Base-by-base conservation (phyloP, 805 yeast genomes). In the Cyberlindnera lachancei region DNA sequence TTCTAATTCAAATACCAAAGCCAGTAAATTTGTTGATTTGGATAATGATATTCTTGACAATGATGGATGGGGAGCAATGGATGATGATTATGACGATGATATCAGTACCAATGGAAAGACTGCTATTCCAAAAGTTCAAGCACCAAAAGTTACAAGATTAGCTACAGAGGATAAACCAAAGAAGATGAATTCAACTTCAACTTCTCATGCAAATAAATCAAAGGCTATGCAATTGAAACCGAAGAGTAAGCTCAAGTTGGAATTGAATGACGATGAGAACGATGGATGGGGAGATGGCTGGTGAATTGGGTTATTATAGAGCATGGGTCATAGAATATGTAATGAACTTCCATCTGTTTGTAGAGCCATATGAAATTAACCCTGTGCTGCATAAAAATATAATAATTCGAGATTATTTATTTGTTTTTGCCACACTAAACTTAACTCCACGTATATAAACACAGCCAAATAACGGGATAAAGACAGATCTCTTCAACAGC, bases 281-380 rank as follows among this genome's bases (percentile, higher is more conserved):
- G 66, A 57, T 28, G 67, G 64, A 0, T 66, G 71, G 71, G 71
- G 66, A 14, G 66, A 62, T 36, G 67, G 65, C 0, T 64, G 70
- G 69, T 63, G n/a, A n/a, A n/a, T n/a, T n/a, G n/a, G n/a, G n/a
- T n/a, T n/a, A n/a, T n/a, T n/a, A n/a, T n/a, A n/a, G n/a, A n/a
- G n/a, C n/a, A n/a, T n/a, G n/a, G n/a, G n/a, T n/a, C n/a, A n/a
- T n/a, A n/a, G n/a, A n/a, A n/a, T n/a, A n/a, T n/a, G n/a, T n/a
- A n/a, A n/a, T n/a, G n/a, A n/a, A n/a, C n/a, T n/a, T n/a, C n/a
- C n/a, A n/a, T n/a, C n/a, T n/a, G n/a, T n/a, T n/a, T n/a, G n/a
- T n/a, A n/a, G n/a, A n/a, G n/a, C n/a, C n/a, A n/a, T n/a, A n/a
- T n/a, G n/a, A n/a, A n/a, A n/a, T n/a, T n/a, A n/a, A n/a, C n/a